phyloP scores from a whole-genome alignment of 2,329 filamentous ascomycete genomes.

The Fusarium haematococcum region DNA sequence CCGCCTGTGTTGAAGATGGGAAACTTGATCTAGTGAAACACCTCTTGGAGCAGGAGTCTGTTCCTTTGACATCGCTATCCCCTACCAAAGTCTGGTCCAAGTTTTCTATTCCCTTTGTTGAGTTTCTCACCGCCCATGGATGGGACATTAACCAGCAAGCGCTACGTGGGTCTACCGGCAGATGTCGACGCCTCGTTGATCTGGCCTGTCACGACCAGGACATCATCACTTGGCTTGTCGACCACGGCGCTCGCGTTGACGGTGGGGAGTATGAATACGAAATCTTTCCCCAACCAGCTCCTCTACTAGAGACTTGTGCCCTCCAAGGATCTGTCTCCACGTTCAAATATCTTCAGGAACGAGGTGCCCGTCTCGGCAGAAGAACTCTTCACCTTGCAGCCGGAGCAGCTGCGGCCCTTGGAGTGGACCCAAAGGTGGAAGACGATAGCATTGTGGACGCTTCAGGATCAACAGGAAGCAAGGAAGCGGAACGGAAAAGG shows the following conservation, averaged over 20 bases:
- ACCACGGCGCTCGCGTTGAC: conserved; percentile 12
- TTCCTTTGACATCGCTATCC: neutral
- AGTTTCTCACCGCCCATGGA: conserved; percentile 8
- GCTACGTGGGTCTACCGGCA: neutral
- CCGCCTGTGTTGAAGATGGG: neutral
- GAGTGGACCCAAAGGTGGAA: neutral
- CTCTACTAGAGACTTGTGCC: neutral
- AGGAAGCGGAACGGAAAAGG: neutral
- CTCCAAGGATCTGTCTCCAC: neutral
- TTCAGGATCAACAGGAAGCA: neutral
- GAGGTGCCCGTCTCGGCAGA: neutral
- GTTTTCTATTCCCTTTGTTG: conserved; percentile 8
- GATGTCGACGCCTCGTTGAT: conserved; percentile 11
- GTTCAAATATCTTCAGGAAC: neutral
- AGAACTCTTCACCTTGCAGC: neutral
- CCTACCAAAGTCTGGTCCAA: neutral
- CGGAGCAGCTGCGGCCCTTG: neutral
- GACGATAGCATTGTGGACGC: neutral
- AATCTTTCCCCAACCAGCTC: neutral
- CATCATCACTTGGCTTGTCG: conserved; percentile 19
- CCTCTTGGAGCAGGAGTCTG: neutral
- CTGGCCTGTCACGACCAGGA: conserved; percentile 1
- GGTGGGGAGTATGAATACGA: neutral
- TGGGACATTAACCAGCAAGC: conserved; percentile 18
- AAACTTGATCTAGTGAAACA: neutral